These are phyloP conservation scores for Xerocomus potaroensis DNA, from an alignment of 768 basidiomycete genomes.

Conservation along the genomic window DNA sequence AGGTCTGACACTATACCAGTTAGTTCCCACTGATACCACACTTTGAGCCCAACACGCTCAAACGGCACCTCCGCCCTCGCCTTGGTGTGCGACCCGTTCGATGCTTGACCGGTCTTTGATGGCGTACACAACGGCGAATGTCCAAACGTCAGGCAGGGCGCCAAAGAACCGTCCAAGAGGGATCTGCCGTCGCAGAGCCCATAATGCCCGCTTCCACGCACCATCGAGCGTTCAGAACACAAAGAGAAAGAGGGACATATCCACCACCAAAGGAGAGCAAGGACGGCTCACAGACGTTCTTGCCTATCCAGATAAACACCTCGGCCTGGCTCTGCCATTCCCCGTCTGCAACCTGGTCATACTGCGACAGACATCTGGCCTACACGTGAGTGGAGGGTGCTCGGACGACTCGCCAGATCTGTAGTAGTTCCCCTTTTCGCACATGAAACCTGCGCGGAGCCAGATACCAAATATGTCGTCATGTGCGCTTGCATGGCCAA, in stretches of 20 bases:
- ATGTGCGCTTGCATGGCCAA: too few species aligned
- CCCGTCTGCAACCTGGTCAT: too few species aligned
- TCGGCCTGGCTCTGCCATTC: too few species aligned
- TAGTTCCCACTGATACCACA: constrained; percentile 68
- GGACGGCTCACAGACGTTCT: too few species aligned
- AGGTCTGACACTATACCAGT: too few species aligned
- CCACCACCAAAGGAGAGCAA: constrained; percentile 97
- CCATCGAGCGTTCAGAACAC: background rate
- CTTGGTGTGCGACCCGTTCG: constrained; percentile 23
- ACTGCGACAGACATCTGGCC: too few species aligned
- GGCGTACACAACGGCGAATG: constrained; percentile 75
- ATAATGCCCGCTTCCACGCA: constrained; percentile 71
- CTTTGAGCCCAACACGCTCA: constrained; percentile 89
- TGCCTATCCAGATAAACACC: too few species aligned
- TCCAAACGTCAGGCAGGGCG: constrained; percentile 78
- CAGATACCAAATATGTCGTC: constrained; percentile 93
- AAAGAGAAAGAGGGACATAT: constrained; percentile 37
- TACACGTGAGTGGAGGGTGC: too few species aligned
- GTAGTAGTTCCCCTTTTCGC: constrained; percentile 65
- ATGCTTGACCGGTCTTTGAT: background rate
- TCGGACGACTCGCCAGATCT: constrained; percentile 87
- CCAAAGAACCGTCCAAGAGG: constrained; percentile 79
- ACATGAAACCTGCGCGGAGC: constrained; percentile 63
- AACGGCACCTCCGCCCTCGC: constrained; percentile 54
- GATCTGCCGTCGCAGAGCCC: constrained; percentile 84